Conservation (phyloP, 2,329 filamentous ascomycete species). For the Stagonosporopsis tanaceti region DNA sequence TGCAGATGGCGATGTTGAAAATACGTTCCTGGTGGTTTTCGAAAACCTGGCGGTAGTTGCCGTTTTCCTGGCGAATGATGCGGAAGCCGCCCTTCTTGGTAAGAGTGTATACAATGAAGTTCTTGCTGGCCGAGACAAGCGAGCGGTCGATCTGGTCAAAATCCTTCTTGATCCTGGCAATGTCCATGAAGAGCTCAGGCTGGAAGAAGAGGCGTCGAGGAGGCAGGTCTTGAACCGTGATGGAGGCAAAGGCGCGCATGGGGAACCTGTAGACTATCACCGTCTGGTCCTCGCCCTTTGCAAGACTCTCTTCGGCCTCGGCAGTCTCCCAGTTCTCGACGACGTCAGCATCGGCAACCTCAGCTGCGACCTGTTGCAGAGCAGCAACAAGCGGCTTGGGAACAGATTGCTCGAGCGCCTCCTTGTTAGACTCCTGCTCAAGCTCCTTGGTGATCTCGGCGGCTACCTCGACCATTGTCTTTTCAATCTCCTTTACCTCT, state of each 20-base stretch:
- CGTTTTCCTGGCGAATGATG: conserved; percentile 93
- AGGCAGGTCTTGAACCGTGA: conserved; percentile 70
- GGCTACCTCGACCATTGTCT: conserved; percentile 61
- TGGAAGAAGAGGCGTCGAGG: conserved; percentile 70
- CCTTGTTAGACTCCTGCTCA: conserved; percentile 61
- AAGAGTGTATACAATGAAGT: conserved; percentile 93
- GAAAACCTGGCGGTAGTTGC: conserved; percentile 90
- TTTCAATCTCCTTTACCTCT: conserved; percentile 63
- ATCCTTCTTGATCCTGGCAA: conserved; percentile 94
- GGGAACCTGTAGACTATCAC: conserved; percentile 94
- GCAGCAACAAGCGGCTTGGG: conserved; percentile 62
- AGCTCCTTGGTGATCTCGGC: conserved; percentile 56
- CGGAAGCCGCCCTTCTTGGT: conserved; percentile 91
- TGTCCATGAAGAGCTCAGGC: conserved; percentile 85
- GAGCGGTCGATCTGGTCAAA: conserved; percentile 98
- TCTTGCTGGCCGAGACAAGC: conserved; percentile 85
- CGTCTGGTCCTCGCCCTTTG: conserved; percentile 71
- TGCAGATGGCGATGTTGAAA: conserved; percentile 89
- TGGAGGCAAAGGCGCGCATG: conserved; percentile 94
- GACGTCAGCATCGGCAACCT: conserved; percentile 63
- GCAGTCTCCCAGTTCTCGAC: conserved; percentile 94
- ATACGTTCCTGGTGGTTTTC: conserved; percentile 90
- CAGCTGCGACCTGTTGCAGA: conserved; percentile 66
- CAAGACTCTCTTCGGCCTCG: conserved; percentile 72
- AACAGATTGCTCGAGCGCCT: conserved; percentile 61